Percentiles rank a stretch among this genome's conserved stretches.
Evolutionary conservation across 2,329 filamentous ascomycete species (phyloP).

Genomic region (Periconia macrospinosa): DNA sequence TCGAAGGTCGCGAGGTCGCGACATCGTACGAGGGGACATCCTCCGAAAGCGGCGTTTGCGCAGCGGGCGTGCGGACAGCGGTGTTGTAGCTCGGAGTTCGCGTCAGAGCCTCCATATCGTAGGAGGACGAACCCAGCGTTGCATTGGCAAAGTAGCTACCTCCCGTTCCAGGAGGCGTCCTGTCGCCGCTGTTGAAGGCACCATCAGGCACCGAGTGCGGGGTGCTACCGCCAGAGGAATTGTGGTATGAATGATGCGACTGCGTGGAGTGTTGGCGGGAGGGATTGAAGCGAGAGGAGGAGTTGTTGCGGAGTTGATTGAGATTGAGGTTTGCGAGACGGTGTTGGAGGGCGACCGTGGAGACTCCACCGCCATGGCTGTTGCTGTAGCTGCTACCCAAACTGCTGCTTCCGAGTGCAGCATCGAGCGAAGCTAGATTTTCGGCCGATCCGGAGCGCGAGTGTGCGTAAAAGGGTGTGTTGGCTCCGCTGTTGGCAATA

Average conservation of each 20-base stretch:
- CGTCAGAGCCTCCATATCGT: slow-evolving; percentile 51
- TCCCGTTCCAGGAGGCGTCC: slow-evolving; percentile 17
- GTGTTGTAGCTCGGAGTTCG: slow-evolving; percentile 57
- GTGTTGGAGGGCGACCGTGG: slow-evolving; percentile 69
- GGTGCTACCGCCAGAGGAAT: slow-evolving; percentile 40
- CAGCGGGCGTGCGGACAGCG: slow-evolving; percentile 49
- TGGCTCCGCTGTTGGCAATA: slow-evolving; percentile 59
- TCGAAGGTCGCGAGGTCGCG: slow-evolving; percentile 48
- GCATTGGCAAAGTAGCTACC: slow-evolving; percentile 18
- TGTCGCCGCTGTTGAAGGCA: slow-evolving; percentile 9
- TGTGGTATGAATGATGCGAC: slow-evolving; percentile 28
- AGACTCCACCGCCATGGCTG: slow-evolving; percentile 39
- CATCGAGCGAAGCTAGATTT: slow-evolving; percentile 68
- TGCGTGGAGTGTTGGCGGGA: slow-evolving; percentile 27
- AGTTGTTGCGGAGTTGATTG: slow-evolving; percentile 32
- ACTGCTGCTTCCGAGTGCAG: slow-evolving; percentile 22
- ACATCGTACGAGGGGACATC: slow-evolving; percentile 50
- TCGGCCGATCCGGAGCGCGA: slow-evolving; percentile 77
- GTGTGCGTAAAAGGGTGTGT: slow-evolving; percentile 75
- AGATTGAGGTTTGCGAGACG: slow-evolving; percentile 60
- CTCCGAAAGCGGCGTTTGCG: slow-evolving; percentile 45
- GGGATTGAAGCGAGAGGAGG: slow-evolving; percentile 18
- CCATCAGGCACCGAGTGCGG: slow-evolving; percentile 27
- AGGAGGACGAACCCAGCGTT: slow-evolving; percentile 20
- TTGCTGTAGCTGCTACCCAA: too few species aligned